phyloP scores from a whole-genome alignment of 306 rosid species.

The Styphnolobium japonicum region DNA sequence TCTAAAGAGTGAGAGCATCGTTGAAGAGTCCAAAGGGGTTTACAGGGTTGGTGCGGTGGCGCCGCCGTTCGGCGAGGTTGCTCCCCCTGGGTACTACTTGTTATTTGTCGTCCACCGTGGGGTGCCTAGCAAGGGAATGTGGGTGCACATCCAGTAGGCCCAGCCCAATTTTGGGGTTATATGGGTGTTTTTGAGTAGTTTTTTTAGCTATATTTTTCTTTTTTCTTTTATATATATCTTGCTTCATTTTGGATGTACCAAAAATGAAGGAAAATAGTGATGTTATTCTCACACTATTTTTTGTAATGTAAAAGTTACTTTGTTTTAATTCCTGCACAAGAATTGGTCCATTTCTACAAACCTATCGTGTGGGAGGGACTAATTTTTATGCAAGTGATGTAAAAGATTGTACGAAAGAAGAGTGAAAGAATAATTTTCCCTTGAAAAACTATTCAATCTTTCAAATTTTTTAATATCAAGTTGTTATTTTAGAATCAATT shows the following conservation, averaged over 20 bases:
- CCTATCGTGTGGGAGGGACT: not conserved
- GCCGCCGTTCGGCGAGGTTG: constrained; percentile 40
- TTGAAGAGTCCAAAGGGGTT: not conserved
- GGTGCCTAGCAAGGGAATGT: constrained; percentile 60
- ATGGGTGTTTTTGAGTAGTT: not conserved
- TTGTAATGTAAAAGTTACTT: not conserved
- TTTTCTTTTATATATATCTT: not conserved
- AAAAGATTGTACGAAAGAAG: not conserved
- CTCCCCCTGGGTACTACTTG: constrained; percentile 82
- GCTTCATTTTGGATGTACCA: not conserved
- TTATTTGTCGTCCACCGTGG: constrained; percentile 74
- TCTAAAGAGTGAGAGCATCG: not conserved
- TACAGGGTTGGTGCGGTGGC: constrained; percentile 23
- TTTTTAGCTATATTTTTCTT: not conserved
- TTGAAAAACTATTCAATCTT: not conserved
- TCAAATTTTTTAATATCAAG: not conserved
- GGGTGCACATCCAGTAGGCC: constrained; percentile 49
- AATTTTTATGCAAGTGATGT: not conserved
- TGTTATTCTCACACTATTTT: not conserved
- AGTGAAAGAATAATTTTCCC: not conserved
- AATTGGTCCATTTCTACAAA: not conserved
- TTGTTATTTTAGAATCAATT: not conserved
- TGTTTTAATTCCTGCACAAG: not conserved
- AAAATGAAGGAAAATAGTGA: not conserved
- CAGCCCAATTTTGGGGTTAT: not conserved